A percentile compares a stretch with the other conserved stretches of the same genome.
These are phyloP conservation scores for Sporothrix pseudoabietina DNA, from an alignment of 2,329 filamentous ascomycete species.

Conservation along the genomic window DNA sequence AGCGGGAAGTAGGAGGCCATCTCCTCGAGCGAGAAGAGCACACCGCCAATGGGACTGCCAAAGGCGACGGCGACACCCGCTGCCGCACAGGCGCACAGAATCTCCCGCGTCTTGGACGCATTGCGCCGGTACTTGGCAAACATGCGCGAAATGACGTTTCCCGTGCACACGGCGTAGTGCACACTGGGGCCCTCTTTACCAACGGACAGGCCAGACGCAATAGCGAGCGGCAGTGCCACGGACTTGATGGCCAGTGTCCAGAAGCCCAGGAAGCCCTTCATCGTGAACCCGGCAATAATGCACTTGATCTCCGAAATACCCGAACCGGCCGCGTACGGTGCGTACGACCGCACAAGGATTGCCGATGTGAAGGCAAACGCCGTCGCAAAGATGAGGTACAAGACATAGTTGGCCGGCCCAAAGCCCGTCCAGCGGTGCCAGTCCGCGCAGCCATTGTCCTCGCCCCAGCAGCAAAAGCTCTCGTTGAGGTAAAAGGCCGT, in stretches of 20 bases:
- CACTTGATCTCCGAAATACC: constrained; percentile 99
- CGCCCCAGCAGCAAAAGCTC: constrained; percentile 96
- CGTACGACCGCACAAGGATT: constrained; percentile 83
- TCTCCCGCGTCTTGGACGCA: constrained; percentile 91
- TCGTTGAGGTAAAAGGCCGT: constrained; percentile 97
- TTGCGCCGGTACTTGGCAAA: constrained; percentile 92
- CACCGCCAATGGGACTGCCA: constrained; percentile 94
- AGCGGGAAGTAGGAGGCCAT: constrained; percentile 96
- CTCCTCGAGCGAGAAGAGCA: constrained; percentile 95
- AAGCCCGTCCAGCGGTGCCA: constrained; percentile 90
- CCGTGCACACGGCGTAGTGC: constrained; percentile 97
- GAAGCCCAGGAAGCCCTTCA: constrained; percentile 94
- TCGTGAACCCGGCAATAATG: constrained; percentile 97
- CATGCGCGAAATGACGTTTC: constrained; percentile 90
- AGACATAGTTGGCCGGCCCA: constrained; percentile 75
- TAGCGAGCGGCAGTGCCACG: constrained; percentile 83
- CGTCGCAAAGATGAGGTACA: constrained; percentile 86
- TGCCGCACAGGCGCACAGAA: constrained; percentile 89
- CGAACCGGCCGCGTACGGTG: constrained; percentile 92
- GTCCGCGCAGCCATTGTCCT: constrained; percentile 82
- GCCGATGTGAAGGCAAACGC: constrained; percentile 82
- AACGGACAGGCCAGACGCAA: constrained; percentile 89
- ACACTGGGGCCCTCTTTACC: constrained; percentile 98
- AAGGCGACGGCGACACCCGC: constrained; percentile 96
- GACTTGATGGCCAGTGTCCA: constrained; percentile 95